Conservation (phyloP, 352 stramenopile genomes). For the Peronospora tabacina region DNA sequence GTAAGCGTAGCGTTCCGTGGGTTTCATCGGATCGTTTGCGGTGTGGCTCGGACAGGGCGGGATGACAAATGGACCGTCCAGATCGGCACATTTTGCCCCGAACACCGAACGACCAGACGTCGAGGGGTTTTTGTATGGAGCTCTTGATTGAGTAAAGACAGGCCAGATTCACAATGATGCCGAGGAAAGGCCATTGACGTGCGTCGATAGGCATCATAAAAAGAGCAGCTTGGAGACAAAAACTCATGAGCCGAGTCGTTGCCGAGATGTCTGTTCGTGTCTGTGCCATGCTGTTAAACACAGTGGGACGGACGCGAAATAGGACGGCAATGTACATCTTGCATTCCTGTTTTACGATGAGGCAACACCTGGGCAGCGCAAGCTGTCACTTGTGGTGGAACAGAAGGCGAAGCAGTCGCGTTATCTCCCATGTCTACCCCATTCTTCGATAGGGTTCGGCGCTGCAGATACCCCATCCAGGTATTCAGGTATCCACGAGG, state of each 20-base stretch:
- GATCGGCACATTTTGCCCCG: background rate
- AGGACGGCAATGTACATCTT: background rate
- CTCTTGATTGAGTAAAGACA: slow-evolving; percentile 10
- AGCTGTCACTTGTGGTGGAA: slow-evolving; percentile 2
- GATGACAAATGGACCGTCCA: slow-evolving; percentile 21
- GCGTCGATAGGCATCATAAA: background rate
- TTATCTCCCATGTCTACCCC: background rate
- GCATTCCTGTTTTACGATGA: background rate
- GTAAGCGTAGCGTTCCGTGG: slow-evolving; percentile 56
- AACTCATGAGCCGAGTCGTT: no score
- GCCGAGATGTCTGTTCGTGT: no score
- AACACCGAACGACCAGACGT: slow-evolving; percentile 8
- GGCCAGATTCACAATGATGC: background rate
- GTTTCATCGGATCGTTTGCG: slow-evolving; percentile 34
- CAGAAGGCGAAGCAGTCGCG: background rate
- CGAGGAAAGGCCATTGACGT: slow-evolving; percentile 12
- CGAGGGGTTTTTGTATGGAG: slow-evolving; percentile 2
- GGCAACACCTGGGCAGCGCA: slow-evolving; percentile 10
- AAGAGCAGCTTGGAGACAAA: background rate
- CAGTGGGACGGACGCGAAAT: background rate
- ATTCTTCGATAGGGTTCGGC: background rate
- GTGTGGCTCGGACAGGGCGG: slow-evolving; percentile 12
- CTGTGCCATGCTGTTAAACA: background rate
- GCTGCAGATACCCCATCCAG: background rate
- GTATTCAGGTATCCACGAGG: background rate